phyloP scores from a whole-genome alignment of 2,329 filamentous ascomycete genomes.

The Apiospora rasikravindrae region DNA sequence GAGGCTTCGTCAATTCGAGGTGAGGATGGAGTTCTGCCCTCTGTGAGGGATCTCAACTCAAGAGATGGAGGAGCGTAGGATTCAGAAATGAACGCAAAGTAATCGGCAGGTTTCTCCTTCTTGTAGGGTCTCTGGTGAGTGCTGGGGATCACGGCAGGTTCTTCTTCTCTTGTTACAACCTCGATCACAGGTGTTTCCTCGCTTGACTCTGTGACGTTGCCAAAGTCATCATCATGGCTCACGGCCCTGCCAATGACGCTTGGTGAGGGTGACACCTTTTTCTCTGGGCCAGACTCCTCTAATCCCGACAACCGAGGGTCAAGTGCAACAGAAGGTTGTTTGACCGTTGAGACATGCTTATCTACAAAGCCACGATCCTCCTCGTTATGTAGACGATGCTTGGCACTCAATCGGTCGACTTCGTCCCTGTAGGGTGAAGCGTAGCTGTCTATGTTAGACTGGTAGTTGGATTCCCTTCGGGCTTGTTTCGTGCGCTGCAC shows the following conservation, averaged over 20 bases:
- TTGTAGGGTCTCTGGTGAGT: slow-evolving; percentile 15
- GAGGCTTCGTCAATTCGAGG: slow-evolving; percentile 30
- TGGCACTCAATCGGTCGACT: slow-evolving; percentile 8
- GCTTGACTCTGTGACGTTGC: slow-evolving; percentile 4
- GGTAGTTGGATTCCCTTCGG: neutral
- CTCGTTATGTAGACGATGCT: neutral
- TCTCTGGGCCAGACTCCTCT: too few species aligned
- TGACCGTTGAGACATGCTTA: neutral
- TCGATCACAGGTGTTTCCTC: slow-evolving; percentile 29
- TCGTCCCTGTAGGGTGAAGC: slow-evolving; percentile 16
- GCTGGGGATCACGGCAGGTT: neutral
- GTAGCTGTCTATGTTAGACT: neutral
- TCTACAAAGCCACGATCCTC: neutral
- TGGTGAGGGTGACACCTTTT: neutral
- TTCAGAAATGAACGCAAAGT: slow-evolving; percentile 38
- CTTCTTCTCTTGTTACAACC: neutral
- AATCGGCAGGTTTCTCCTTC: slow-evolving; percentile 34
- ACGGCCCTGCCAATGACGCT: slow-evolving; percentile 18
- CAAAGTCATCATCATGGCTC: slow-evolving; percentile 6
- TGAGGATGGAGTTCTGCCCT: slow-evolving; percentile 29
- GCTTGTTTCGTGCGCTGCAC: neutral
- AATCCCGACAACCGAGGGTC: neutral
- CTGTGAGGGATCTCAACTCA: slow-evolving; percentile 33
- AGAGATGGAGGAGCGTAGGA: slow-evolving; percentile 36
- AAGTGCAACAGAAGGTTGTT: neutral